These are phyloP conservation scores for Globisporangium megalacanthum DNA, from an alignment of 352 stramenopile species.

Conservation along the genomic window DNA sequence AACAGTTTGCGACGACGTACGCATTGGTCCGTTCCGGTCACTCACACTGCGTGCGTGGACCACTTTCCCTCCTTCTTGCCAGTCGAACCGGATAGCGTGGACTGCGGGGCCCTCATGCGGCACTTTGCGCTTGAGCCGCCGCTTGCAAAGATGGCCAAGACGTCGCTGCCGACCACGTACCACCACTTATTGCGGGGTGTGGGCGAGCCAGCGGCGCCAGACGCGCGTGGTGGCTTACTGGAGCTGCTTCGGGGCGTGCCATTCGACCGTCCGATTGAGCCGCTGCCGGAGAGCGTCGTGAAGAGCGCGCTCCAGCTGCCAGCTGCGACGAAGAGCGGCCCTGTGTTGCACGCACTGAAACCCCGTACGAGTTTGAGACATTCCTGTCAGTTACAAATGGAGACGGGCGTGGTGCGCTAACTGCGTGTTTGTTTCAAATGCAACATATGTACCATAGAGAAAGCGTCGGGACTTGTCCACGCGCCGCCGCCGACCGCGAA, in stretches of 20 bases:
- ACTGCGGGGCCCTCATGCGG: conserved; percentile 56
- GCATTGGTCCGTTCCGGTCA: no score
- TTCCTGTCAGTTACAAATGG: neutral
- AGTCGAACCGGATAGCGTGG: conserved; percentile 60
- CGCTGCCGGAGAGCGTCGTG: conserved; percentile 59
- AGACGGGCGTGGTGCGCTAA: no score
- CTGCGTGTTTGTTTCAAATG: no score
- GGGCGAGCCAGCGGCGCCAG: conserved; percentile 31
- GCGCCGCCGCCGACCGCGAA: conserved; percentile 37
- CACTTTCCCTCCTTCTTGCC: neutral
- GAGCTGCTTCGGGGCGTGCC: conserved; percentile 60
- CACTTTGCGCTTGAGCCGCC: conserved; percentile 65
- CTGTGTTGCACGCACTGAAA: conserved; percentile 39
- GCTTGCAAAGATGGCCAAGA: conserved; percentile 50
- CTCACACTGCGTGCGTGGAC: neutral
- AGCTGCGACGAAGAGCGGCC: conserved; percentile 47
- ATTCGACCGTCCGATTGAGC: conserved; percentile 77
- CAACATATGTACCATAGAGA: conserved; percentile 13
- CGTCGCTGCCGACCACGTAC: conserved; percentile 59
- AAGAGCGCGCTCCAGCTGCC: conserved; percentile 70
- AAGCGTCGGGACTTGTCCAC: conserved; percentile 58
- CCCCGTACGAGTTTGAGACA: conserved; percentile 17
- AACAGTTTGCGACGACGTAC: neutral
- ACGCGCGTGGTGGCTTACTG: conserved; percentile 54
- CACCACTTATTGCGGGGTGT: conserved; percentile 68